Evolutionary conservation across 192 early-diverging fungal species (phyloP).

Genomic region (Pilobolus umbonatus): DNA sequence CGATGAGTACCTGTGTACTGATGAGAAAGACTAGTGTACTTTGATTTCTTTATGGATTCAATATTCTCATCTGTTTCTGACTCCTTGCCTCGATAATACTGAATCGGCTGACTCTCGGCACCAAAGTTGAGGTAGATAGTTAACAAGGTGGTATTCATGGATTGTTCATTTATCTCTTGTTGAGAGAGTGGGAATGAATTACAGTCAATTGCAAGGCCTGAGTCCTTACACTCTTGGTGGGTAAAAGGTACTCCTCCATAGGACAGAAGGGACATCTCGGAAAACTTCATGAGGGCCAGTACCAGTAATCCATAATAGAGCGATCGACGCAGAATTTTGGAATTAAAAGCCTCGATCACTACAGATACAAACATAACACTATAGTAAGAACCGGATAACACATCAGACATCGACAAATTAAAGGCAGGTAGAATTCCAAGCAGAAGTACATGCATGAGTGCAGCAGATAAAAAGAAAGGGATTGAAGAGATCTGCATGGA

Average conservation of each 20-base stretch:
- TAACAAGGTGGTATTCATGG: background rate
- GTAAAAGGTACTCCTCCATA: conserved; percentile 12
- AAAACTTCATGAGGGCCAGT: background rate
- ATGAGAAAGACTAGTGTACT: background rate
- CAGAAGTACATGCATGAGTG: background rate
- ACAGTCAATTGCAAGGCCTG: conserved; percentile 13
- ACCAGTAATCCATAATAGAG: conserved; percentile 1
- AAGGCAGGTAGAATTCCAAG: background rate
- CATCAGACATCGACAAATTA: conserved; percentile 2
- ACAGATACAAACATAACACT: background rate
- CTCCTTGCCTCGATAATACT: conserved; percentile 18
- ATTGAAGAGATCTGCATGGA: background rate
- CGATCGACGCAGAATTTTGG: background rate
- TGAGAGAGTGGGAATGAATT: conserved; percentile 1
- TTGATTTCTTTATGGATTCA: background rate
- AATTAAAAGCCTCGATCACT: background rate
- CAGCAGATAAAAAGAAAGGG: conserved; percentile 9
- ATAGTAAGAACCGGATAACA: conserved; percentile 2
- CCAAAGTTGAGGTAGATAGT: conserved; percentile 3
- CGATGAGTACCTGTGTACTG: background rate
- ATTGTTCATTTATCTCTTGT: background rate
- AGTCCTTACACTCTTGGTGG: background rate
- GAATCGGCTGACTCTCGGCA: background rate
- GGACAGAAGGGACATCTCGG: background rate
- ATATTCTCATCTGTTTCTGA: background rate